Percentiles rank a stretch among this genome's conserved stretches.
Conservation (phyloP, 129 eudicot genomes). For the Escallonia rubra region DNA sequence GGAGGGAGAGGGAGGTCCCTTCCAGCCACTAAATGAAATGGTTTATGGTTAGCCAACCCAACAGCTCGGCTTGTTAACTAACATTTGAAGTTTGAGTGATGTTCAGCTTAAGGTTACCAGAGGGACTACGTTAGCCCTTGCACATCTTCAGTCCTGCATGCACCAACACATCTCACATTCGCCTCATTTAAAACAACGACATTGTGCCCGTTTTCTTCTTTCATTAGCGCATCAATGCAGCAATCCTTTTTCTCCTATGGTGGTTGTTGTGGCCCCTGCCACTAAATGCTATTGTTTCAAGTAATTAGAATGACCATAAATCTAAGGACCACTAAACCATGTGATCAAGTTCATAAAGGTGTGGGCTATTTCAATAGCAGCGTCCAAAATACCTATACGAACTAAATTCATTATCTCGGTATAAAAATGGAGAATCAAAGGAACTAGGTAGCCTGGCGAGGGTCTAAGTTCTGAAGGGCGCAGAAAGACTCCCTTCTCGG, state of each 20-base stretch:
- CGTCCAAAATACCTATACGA: neutral
- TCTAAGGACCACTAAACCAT: neutral
- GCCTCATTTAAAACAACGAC: conserved; percentile 7
- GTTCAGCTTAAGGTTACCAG: neutral
- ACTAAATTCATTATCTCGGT: neutral
- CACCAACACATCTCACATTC: conserved; percentile 1
- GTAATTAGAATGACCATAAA: neutral
- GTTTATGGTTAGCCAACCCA: conserved; percentile 50
- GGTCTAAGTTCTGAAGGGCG: too few relatives aligned
- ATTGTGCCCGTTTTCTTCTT: neutral
- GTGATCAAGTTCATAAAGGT: neutral
- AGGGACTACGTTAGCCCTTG: neutral
- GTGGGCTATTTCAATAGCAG: neutral
- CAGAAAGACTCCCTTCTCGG: too few relatives aligned
- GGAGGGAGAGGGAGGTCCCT: conserved; percentile 16
- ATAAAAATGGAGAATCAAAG: neutral
- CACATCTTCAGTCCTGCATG: neutral
- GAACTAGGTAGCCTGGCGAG: too few relatives aligned
- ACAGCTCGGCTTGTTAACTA: conserved; percentile 23
- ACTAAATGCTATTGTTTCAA: neutral
- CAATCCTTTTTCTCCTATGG: neutral
- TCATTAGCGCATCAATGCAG: neutral
- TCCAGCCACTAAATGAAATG: conserved; percentile 37
- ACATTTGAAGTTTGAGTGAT: conserved; percentile 3
- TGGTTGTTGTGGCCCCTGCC: neutral